Percentiles rank a stretch among this genome's conserved stretches.
phyloP scores from a whole-genome alignment of 2,329 filamentous ascomycete species.

The Beauveria bassiana region DNA sequence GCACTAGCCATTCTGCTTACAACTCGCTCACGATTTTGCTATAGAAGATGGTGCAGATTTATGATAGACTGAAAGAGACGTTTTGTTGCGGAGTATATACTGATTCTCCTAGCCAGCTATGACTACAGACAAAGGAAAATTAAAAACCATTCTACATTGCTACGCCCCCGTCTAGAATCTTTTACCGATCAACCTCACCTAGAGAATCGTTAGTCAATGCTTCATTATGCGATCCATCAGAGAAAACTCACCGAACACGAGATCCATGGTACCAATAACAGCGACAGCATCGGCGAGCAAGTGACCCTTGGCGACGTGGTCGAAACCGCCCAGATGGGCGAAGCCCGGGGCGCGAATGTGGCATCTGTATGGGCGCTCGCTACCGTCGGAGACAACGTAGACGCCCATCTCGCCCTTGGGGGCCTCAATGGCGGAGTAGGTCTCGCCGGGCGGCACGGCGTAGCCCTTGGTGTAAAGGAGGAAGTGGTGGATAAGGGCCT shows the following conservation, averaged over 20 bases:
- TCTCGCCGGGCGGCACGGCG: constrained; percentile 92
- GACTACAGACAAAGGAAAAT: constrained; percentile 33
- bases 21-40: too few species aligned
- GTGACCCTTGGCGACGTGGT: constrained; percentile 88
- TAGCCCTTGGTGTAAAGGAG: constrained; percentile 98
- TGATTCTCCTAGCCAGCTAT: constrained; percentile 29
- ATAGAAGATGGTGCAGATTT: not conserved
- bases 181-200: constrained; percentile 57
- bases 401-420: constrained; percentile 99
- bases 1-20: too few species aligned
- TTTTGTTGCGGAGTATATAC: constrained; percentile 30
- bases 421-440: constrained; percentile 97
- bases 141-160: constrained; percentile 25
- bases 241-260: constrained; percentile 67
- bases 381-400: constrained; percentile 90
- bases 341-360: constrained; percentile 97
- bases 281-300: constrained; percentile 93
- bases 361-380: constrained; percentile 92
- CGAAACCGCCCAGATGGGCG: constrained; percentile 88
- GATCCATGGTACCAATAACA: constrained; percentile 84
- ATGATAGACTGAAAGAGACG: constrained; percentile 16
- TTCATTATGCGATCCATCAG: too few species aligned
- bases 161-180: constrained; percentile 15
- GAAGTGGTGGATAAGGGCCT: constrained; percentile 98
- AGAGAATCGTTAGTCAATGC: constrained; percentile 25